These are phyloP conservation scores for Cercospora citrullina DNA, from an alignment of 2,329 filamentous ascomycete species.

Conservation along the genomic window DNA sequence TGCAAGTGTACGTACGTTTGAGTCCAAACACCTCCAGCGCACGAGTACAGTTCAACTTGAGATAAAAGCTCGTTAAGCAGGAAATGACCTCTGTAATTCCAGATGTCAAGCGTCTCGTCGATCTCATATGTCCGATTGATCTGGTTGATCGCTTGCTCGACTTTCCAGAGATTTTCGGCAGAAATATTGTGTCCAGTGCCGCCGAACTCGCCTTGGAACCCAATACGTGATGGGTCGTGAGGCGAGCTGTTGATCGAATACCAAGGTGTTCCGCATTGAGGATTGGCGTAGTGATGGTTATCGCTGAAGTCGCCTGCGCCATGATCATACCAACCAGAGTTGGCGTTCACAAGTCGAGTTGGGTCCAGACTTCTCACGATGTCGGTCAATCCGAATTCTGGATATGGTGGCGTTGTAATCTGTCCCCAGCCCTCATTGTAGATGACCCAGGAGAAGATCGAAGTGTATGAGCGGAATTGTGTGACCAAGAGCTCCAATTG, in stretches of 20 bases:
- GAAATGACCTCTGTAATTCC: slow-evolving; percentile 65
- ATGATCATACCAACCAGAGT: slow-evolving; percentile 67
- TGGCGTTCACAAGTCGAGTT: slow-evolving; percentile 63
- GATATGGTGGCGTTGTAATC: slow-evolving; percentile 46
- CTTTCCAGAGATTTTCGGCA: slow-evolving; percentile 66
- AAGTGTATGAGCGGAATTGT: slow-evolving; percentile 64
- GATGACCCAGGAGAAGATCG: slow-evolving; percentile 66
- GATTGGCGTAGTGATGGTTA: slow-evolving; percentile 70
- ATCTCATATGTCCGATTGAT: slow-evolving; percentile 71
- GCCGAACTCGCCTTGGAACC: slow-evolving; percentile 70
- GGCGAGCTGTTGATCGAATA: slow-evolving; percentile 60
- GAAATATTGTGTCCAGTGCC: slow-evolving; percentile 67
- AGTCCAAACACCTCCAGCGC: slow-evolving; percentile 69
- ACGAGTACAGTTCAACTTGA: slow-evolving; percentile 58
- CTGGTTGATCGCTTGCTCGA: slow-evolving; percentile 56
- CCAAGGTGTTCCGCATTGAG: slow-evolving; percentile 70
- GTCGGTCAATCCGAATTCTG: slow-evolving; percentile 59
- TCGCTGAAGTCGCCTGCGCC: slow-evolving; percentile 67
- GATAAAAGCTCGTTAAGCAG: slow-evolving; percentile 51
- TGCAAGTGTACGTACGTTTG: slow-evolving; percentile 52
- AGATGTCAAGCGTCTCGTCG: slow-evolving; percentile 57
- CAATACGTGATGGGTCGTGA: slow-evolving; percentile 61
- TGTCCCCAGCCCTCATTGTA: slow-evolving; percentile 76
- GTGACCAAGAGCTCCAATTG: slow-evolving; percentile 63
- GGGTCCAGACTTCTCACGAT: slow-evolving; percentile 60